Base-by-base conservation (phyloP, 495 filamentous ascomycete species). In the Aspergillus bridgeri region DNA sequence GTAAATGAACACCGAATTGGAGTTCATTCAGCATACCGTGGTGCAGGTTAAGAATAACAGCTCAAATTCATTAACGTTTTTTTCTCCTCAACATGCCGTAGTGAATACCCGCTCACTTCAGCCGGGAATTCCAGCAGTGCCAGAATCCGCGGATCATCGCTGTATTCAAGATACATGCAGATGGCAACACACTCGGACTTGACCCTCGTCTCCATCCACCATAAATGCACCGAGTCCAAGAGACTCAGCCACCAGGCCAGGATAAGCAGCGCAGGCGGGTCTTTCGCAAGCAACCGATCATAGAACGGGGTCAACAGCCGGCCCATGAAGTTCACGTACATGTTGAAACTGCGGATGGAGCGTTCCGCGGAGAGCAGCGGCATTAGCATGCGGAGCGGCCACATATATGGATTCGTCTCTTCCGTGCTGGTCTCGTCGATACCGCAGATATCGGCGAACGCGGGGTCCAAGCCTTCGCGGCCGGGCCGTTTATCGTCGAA, bases 31-130 rank as follows among this genome's bases (percentile, higher is more conserved):
- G 11, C 27, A 3, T 29, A 29, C 6, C 27, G 11, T 27, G 11
- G 11, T 29, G 5, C 27, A 29, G n/a, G n/a, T 29, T 9, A 29
- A 29, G 27, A 27, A 27, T 8, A 2, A 19, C 17, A 3, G 20
- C 15, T 42, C 33, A 50, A 6, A 3, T 27, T 6, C 20, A 27
- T 7, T 13, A 53, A n/a, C 50, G 21, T 8, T 29, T 18, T n/a
- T n/a, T 56, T 43, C 53, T 65, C 66, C 69, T 94, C 89, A 88
- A 95, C 95, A 38, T 95, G 88, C 2, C 65, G 78, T 59, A 96
- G 62, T 65, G 92, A 83, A 54, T 92, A 93, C 23, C 92, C 92
- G 56, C 96, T 86, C 17, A 85, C 79, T 69, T 89, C 83, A 1
- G 92, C 92, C 56, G 96, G 75, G 67, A 67, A 70, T 48, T 67